Conservation (phyloP, 257 asterid genomes). For the Lycium barbarum region DNA sequence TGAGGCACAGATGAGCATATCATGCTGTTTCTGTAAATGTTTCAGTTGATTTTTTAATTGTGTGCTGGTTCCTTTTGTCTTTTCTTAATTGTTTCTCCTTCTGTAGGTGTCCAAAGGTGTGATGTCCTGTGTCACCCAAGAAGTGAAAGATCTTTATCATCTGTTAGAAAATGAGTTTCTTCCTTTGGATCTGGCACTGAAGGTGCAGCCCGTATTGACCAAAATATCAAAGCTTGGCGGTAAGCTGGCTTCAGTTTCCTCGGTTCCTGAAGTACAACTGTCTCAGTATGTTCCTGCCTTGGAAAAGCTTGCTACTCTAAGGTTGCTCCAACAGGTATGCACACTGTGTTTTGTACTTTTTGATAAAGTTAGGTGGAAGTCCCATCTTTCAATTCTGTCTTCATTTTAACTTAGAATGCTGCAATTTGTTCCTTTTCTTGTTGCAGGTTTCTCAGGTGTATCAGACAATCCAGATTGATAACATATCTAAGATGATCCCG, state of each 20-base stretch:
- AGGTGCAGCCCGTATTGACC: slow-evolving; percentile 68
- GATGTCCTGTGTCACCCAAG: slow-evolving; percentile 83
- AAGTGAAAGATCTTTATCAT: slow-evolving; percentile 82
- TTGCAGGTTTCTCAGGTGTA: slow-evolving; percentile 88
- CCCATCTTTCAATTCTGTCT: background rate
- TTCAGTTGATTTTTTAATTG: slow-evolving; percentile 14
- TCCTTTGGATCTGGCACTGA: slow-evolving; percentile 72
- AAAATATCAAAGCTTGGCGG: slow-evolving; percentile 86
- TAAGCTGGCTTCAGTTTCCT: slow-evolving; percentile 71
- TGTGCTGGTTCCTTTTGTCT: background rate
- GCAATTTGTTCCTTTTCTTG: slow-evolving; percentile 20
- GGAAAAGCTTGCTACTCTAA: slow-evolving; percentile 83
- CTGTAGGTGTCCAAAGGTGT: slow-evolving; percentile 85
- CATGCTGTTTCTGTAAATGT: background rate
- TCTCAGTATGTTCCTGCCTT: slow-evolving; percentile 71
- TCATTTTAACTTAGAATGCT: slow-evolving; percentile 20
- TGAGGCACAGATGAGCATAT: background rate
- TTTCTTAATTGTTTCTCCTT: slow-evolving; percentile 26
- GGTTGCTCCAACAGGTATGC: slow-evolving; percentile 85
- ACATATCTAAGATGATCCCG: slow-evolving; percentile 67
- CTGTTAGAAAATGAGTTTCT: slow-evolving; percentile 73
- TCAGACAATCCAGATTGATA: slow-evolving; percentile 76
- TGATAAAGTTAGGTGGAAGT: background rate
- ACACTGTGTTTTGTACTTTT: background rate
- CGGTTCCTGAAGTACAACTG: slow-evolving; percentile 74